Evolutionary conservation across 1,284 basidiomycete genomes (phyloP), one percentile per base, ranked within the genome.

Genomic region (Cystobasidiaceae sp.): DNA sequence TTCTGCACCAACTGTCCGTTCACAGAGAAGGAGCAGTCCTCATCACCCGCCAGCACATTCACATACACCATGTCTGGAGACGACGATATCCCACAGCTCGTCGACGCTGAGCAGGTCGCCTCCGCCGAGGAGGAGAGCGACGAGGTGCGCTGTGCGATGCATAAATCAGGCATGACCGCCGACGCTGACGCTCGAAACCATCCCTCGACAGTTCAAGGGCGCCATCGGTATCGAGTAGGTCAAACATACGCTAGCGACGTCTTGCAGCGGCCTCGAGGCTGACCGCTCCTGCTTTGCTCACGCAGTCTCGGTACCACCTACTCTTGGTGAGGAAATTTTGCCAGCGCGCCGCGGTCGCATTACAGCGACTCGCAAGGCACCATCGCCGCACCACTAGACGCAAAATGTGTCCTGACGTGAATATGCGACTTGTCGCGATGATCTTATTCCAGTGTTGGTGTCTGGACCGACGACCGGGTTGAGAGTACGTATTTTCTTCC

Each of bases 391-490:
- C 39, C 28, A 30, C 25, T 19, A 28, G 23, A 27, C 45, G 3
- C 7, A 6, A 17, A 43, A 32, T 56, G 39, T 56, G 25, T 43
- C 41, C 41, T 15, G 15, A 46, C 34, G 17, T 15, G 19, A 39
- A n/a, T n/a, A 19, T 34, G 17, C 33, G 27, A n/a, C 34, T 4
- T 25, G 37, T 15, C 45, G 30, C 39, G 23, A 7, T 37, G 67
- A 71, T 66, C 48, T 70, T 70, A 70, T 72, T 70, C 17, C 49
- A 62, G 60, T 77, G 86, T 93, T 74, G 93, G 89, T 83, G 92
- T 96, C 71, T 97, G 93, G 93, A 89, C 93, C 82, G 92, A 96
- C 74, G 93, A 97, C 83, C 90, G 93, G 76, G 93, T 97, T 71
- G 93, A 97, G 82, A 94, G 56, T 59, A 44, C 37, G 56, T 59